Base-by-base conservation (phyloP, 106 monocot genomes). In the Posidonia australis region DNA sequence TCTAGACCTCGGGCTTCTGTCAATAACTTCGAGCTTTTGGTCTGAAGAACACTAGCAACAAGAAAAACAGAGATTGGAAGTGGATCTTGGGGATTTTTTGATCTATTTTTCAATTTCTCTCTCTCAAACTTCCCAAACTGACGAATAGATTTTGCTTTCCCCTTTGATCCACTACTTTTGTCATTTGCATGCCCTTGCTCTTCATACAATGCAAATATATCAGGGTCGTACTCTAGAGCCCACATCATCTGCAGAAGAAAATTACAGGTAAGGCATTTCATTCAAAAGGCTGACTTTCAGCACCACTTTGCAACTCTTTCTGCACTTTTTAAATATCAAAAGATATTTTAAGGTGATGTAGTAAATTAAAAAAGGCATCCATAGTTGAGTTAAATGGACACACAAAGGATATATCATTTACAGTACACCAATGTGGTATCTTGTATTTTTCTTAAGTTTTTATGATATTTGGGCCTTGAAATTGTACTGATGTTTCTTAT, bases 171-270 rank as follows among this genome's bases (percentile, higher is more conserved):
- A 0, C 84, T 75, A 23, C 41, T 78, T 64, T 76, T 88, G 4
- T 78, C 82, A 54, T 44, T 68, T 27, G 58, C 29, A 62, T 47
- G 11, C 24, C 76, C 72, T 67, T 70, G 72, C 5, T 85, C 88
- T 77, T 93, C 85, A 72, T 92, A 84, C 58, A 80, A 31, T 59
- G 71, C 66, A 72, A 77, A 93, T 29, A 79, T 24, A 26, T 86
- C 83, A 54, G 93, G 93, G 45, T 88, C 80, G 51, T 88, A 93
- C 67, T 93, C 93, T 49, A 93, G 68, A 74, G 88, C 93, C 93
- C 93, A 93, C 93, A 93, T 93, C 88, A 93, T 93, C 93, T 88
- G 84, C 60, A 62, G 42, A 42, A 42, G n/a, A 60, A n/a, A 18
- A 18, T 27, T 65, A 51, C 16, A 19, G 53, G 61, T 32, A 74